Percentiles rank a stretch among this genome's conserved stretches.
These are phyloP conservation scores for Ajuga chamaepitys DNA, from an alignment of 257 asterid genomes.

Conservation along the genomic window DNA sequence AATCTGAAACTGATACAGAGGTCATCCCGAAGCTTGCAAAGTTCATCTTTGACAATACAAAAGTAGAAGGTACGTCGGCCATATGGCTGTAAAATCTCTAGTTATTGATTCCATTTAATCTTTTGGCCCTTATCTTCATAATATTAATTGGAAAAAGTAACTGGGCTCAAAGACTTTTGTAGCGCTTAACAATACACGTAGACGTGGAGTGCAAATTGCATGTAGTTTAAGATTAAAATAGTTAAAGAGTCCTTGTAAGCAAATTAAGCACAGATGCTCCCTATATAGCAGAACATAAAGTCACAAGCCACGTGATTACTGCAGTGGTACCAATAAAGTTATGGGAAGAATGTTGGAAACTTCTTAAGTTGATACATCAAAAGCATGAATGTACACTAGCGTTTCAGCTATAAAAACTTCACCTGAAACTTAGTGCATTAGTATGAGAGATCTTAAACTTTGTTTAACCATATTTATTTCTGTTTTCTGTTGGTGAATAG, in stretches of 20 bases:
- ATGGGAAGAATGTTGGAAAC: neutral
- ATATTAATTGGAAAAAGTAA: neutral
- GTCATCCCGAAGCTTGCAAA: constrained; percentile 99
- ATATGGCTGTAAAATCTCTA: neutral
- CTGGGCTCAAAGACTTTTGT: neutral
- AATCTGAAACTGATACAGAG: constrained; percentile 96
- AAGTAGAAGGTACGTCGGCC: constrained; percentile 66
- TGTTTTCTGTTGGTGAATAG: neutral
- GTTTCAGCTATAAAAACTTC: neutral
- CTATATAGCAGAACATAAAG: neutral
- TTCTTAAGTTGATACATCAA: neutral
- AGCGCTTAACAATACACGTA: neutral
- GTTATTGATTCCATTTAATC: neutral
- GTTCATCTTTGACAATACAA: constrained; percentile 79
- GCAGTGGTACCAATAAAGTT: neutral
- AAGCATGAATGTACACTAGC: neutral
- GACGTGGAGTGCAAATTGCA: neutral
- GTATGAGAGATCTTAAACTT: neutral
- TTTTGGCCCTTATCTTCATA: neutral
- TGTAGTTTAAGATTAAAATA: neutral
- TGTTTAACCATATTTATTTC: neutral
- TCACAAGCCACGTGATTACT: neutral
- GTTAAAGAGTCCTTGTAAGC: neutral
- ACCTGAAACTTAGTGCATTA: neutral
- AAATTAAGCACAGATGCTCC: neutral